phyloP scores from a whole-genome alignment of 2,329 filamentous ascomycete genomes.

The Colletotrichum filicis region DNA sequence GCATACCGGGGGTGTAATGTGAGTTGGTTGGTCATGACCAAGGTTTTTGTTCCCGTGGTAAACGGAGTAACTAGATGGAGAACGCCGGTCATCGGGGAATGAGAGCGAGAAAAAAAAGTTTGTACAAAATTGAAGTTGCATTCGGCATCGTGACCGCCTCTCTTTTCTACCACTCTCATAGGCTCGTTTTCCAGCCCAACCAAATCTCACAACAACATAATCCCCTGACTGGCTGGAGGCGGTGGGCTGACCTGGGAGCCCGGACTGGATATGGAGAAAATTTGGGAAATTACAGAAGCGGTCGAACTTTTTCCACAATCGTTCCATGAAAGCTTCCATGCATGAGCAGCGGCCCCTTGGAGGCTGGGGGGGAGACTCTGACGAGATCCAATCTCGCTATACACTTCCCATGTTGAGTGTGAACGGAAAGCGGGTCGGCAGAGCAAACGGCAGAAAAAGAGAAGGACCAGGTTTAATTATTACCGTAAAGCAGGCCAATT shows the following conservation, averaged over 20 bases:
- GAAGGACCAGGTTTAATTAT: neutral
- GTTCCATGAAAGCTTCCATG: conserved; percentile 34
- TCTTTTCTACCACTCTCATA: neutral
- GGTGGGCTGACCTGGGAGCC: neutral
- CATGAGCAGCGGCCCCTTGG: conserved; percentile 2
- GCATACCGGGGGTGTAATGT: neutral
- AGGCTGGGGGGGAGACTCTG: neutral
- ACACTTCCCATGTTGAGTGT: conserved; percentile 1
- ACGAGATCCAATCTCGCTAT: conserved; percentile 16
- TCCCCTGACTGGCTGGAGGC: neutral
- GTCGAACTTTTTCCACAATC: conserved; percentile 4
- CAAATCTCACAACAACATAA: neutral
- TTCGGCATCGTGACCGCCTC: neutral
- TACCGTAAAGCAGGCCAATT: neutral
- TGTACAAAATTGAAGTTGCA: neutral
- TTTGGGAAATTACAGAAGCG: conserved; percentile 10
- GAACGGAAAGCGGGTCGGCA: conserved; percentile 2
- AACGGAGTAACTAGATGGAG: neutral
- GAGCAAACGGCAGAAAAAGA: neutral
- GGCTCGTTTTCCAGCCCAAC: neutral
- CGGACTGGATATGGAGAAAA: neutral
- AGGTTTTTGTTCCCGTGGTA: neutral
- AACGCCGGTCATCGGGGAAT: neutral
- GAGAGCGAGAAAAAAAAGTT: neutral
- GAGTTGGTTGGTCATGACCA: neutral